Conservation (phyloP, 768 basidiomycete genomes). For the Trametes gibbosa region DNA sequence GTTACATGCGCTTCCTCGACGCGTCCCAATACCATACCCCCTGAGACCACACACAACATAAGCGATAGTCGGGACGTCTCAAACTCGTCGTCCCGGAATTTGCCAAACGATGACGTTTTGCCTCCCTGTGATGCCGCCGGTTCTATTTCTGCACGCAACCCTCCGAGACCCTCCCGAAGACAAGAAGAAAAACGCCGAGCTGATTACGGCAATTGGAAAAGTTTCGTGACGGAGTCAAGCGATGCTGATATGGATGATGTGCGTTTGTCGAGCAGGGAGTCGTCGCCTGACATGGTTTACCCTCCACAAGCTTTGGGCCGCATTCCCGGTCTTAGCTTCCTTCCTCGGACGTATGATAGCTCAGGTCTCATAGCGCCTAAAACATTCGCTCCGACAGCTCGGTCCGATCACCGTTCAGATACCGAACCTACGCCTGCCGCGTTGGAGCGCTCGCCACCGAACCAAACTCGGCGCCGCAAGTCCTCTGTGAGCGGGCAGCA, state of each 20-base stretch:
- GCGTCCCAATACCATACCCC: neutral
- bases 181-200: neutral
- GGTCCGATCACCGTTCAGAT: neutral
- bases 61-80: neutral
- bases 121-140: neutral
- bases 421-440: neutral
- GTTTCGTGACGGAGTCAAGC: constrained; percentile 9
- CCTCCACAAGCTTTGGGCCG: neutral
- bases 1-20: constrained; percentile 1
- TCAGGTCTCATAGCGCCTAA: neutral
- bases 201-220: constrained; percentile 16
- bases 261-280: constrained; percentile 10
- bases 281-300: constrained; percentile 1
- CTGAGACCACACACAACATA: neutral
- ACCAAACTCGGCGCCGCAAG: neutral
- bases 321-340: neutral
- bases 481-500: neutral
- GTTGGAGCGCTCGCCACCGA: neutral
- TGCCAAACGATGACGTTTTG: neutral
- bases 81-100: neutral
- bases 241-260: constrained; percentile 7
- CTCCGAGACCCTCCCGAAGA: neutral
- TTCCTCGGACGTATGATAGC: neutral
- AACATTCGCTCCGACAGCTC: neutral
- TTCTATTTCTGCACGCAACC: constrained; percentile 4